Base-by-base conservation (phyloP, 768 basidiomycete genomes). In the Panaeolus papilionaceus region DNA sequence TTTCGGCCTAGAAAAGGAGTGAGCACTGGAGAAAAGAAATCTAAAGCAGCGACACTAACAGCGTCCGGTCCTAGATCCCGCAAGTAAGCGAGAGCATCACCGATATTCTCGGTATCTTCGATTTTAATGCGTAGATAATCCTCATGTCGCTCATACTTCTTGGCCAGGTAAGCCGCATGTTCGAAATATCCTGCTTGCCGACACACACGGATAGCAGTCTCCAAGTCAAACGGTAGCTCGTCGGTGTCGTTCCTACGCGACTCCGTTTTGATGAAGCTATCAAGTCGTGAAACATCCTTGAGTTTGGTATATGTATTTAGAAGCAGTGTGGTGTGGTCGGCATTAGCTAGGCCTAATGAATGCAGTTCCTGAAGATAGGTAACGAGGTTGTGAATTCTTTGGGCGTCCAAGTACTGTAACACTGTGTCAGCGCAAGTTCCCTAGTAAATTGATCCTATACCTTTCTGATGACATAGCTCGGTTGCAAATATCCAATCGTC, bases 251-350 rank as follows among this genome's bases (percentile, higher is more conserved):
- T 77, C 14, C 86, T 82, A 49, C 84, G 81, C 0, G 93, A 89
- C 75, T 95, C 94, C 2, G 94, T 90, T 77, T 93, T 94, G 80
- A 99, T 93, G 78, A 99, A 99, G 67, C 84, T 88, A 72, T 98
- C 95, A 1, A 99, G 86, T 12, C 95, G 89, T 1, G 88, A 78
- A 16, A 95, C 89, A 72, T 99, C 98, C 68, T 95, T 94, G 23
- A 98, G 90, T 76, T 99, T 99, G 63, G 98, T 98, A 79, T 98
- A 99, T 6, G 96, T 96, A 76, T 99, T 99, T 28, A 99, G 88
- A 3, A 99, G 86, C 8, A 99, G 89, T 0, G 98, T 99, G 0
- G 98, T 99, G 74, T 98, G 97, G 73, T 99, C 96, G 0, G 95
- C 89, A 73, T 97, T 99, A 37, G 98, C 97, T 6, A 97, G 88